Conservation (phyloP, 2,329 filamentous ascomycete genomes). For the Colletotrichum sp. region DNA sequence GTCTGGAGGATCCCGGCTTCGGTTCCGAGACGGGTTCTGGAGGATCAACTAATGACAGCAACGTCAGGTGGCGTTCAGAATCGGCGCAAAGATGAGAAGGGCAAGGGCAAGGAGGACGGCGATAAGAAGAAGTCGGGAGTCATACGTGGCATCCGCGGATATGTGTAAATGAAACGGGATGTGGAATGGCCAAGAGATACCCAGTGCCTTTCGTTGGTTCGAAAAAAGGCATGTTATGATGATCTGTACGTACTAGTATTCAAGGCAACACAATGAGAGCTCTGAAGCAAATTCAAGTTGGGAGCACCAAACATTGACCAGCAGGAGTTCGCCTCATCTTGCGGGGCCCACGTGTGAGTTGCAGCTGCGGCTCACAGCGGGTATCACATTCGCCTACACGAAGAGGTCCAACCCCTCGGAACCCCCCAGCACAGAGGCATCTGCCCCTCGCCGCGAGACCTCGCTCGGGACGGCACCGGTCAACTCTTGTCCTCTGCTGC, state of each 20-base stretch:
- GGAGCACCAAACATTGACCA: not conserved
- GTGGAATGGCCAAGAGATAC: not conserved
- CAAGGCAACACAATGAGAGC: not conserved
- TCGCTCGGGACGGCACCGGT: not conserved
- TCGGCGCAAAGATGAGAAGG: constrained; percentile 55
- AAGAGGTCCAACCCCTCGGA: not conserved
- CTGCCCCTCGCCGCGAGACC: not conserved
- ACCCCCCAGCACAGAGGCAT: not conserved
- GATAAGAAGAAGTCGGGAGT: constrained; percentile 43
- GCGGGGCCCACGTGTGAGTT: not conserved
- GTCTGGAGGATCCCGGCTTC: constrained; percentile 23
- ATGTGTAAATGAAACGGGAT: constrained; percentile 27
- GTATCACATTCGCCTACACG: not conserved
- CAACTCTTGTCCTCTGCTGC: not conserved
- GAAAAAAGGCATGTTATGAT: not conserved
- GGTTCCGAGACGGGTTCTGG: constrained; percentile 35
- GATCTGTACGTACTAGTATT: not conserved
- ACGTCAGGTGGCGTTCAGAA: constrained; percentile 52
- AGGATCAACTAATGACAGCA: constrained; percentile 1
- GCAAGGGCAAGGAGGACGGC: constrained; percentile 49
- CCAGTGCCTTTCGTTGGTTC: not conserved
- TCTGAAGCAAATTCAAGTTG: not conserved
- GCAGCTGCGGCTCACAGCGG: not conserved
- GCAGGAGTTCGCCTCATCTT: not conserved
- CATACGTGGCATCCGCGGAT: constrained; percentile 46